Evolutionary conservation across 257 asterid species (phyloP).

Genomic region (Nemophila menziesii): DNA sequence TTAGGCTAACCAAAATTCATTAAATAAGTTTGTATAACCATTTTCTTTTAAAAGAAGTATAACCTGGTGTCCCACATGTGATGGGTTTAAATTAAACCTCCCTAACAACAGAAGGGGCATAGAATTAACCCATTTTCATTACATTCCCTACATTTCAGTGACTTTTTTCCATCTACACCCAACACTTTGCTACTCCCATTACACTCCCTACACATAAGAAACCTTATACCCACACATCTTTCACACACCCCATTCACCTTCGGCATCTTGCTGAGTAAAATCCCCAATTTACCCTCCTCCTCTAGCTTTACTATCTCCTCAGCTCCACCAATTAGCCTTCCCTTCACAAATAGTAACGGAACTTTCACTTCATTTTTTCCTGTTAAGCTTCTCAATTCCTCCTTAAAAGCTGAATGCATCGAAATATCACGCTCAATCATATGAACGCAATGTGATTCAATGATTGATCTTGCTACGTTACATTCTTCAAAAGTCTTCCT

Average conservation of each 20-base stretch:
- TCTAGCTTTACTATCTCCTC: conserved; percentile 67
- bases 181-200: conserved; percentile 67
- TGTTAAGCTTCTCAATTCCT: conserved; percentile 57
- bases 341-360: conserved; percentile 73
- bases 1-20: too few relatives aligned
- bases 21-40: too few relatives aligned
- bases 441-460: conserved; percentile 47
- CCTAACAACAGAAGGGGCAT: conserved; percentile 65
- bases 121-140: conserved; percentile 93
- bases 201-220: conserved; percentile 68
- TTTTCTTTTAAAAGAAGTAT: too few relatives aligned
- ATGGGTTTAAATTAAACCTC: too few relatives aligned
- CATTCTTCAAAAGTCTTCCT: conserved; percentile 93
- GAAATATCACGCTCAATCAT: conserved; percentile 62
- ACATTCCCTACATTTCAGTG: conserved; percentile 56
- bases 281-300: conserved; percentile 71
- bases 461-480: conserved; percentile 40
- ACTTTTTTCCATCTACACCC: conserved; percentile 52
- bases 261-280: conserved; percentile 47
- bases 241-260: conserved; percentile 31
- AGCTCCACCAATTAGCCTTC: conserved; percentile 80
- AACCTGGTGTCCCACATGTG: too few relatives aligned
- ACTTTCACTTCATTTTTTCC: conserved; percentile 48
- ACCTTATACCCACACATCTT: conserved; percentile 66
- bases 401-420: conserved; percentile 72